A percentile compares a stretch with the other conserved stretches of the same genome.
Evolutionary conservation across 345 rosid genomes (phyloP).

Genomic region (Eucalyptus marginata): DNA sequence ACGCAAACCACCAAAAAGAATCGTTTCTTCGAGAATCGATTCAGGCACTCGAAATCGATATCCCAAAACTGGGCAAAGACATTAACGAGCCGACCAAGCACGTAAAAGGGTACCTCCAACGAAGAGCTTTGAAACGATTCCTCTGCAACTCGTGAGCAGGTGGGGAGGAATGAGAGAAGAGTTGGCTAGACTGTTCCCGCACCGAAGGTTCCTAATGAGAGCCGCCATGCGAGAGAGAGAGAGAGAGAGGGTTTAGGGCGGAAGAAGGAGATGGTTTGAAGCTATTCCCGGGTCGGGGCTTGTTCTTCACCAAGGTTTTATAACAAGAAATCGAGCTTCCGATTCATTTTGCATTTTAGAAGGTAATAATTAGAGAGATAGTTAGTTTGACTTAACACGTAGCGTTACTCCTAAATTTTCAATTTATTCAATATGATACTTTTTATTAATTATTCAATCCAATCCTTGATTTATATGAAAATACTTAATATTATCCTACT

Average conservation of each 20-base stretch:
- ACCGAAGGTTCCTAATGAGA: constrained; percentile 17
- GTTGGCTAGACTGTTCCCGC: neutral
- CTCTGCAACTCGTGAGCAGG: constrained; percentile 26
- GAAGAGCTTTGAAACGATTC: constrained; percentile 67
- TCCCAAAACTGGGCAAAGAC: neutral
- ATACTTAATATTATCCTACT: neutral
- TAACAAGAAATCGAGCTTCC: neutral
- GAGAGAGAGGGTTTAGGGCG: neutral
- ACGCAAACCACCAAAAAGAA: neutral
- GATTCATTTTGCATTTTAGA: neutral
- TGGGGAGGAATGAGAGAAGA: constrained; percentile 2
- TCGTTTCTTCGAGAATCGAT: neutral
- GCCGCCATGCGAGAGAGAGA: constrained; percentile 14
- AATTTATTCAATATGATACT: rapidly evolving
- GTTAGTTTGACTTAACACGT: rapidly evolving
- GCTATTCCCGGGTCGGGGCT: neutral
- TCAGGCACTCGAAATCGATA: neutral
- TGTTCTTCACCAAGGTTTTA: neutral
- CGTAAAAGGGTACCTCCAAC: constrained; percentile 16
- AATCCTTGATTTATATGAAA: neutral
- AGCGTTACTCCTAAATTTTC: rapidly evolving
- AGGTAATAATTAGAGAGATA: rapidly evolving
- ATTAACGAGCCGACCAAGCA: neutral
- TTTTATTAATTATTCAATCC: neutral
- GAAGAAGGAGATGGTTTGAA: neutral